Evolutionary conservation across 2,329 filamentous ascomycete species (phyloP).

Genomic region (Nothophaeocryptopus gaeumannii): DNA sequence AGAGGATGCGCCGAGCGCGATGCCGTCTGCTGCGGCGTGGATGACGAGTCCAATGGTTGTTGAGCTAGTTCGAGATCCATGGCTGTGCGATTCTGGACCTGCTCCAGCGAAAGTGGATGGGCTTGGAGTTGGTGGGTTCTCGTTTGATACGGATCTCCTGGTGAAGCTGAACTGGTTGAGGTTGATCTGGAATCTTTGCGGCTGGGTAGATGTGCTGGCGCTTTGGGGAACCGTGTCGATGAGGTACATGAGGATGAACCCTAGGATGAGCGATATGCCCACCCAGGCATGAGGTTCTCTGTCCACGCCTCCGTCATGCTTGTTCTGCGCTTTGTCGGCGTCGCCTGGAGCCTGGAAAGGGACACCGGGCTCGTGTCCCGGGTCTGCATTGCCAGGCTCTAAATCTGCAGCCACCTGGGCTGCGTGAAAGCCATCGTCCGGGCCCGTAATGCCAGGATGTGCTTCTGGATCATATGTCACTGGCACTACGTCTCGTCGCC

Average conservation of each 20-base stretch:
- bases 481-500: background rate
- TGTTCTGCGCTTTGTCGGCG: background rate
- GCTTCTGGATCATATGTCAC: conserved; percentile 1
- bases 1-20: conserved; percentile 86
- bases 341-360: background rate
- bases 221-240: conserved; percentile 82
- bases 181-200: conserved; percentile 78
- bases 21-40: conserved; percentile 90
- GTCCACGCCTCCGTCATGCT: conserved; percentile 19
- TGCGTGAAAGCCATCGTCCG: conserved; percentile 30
- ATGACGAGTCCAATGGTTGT: conserved; percentile 92
- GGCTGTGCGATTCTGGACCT: background rate
- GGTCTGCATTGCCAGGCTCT: conserved; percentile 13
- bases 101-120: conserved; percentile 21
- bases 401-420: conserved; percentile 16
- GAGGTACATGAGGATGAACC: conserved; percentile 95
- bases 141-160: conserved; percentile 32
- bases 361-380: conserved; percentile 18
- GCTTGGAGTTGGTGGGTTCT: conserved; percentile 13
- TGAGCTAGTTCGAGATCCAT: conserved; percentile 33
- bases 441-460: conserved; percentile 26
- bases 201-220: conserved; percentile 51
- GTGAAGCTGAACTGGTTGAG: conserved; percentile 68
- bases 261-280: conserved; percentile 78
- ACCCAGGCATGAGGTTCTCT: conserved; percentile 71